These are phyloP conservation scores for Botryosphaeria dothidea DNA, from an alignment of 2,329 filamentous ascomycete species.

Conservation along the genomic window DNA sequence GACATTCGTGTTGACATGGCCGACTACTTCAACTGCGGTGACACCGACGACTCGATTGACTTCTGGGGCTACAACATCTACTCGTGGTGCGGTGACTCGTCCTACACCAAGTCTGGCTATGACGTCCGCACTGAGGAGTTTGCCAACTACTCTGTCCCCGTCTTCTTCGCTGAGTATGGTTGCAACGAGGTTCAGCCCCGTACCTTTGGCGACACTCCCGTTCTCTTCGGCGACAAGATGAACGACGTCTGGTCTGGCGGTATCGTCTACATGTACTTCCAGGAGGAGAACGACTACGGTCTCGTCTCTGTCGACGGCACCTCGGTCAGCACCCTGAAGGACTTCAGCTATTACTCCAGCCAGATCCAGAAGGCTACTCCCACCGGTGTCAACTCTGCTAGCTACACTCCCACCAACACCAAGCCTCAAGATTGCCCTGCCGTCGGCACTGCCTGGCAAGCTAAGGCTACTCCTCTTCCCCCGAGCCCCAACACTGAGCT, in stretches of 20 bases:
- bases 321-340: slow-evolving; percentile 65
- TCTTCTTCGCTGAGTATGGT: slow-evolving; percentile 98
- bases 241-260: slow-evolving; percentile 86
- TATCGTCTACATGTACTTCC: slow-evolving; percentile 98
- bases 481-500: slow-evolving; percentile 76
- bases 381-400: slow-evolving; percentile 62
- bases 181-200: slow-evolving; percentile 78
- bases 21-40: slow-evolving; percentile 92
- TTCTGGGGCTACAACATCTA: slow-evolving; percentile 99
- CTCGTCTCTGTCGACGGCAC: slow-evolving; percentile 65
- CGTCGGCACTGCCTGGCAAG: slow-evolving; percentile 66
- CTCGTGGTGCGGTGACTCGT: slow-evolving; percentile 93
- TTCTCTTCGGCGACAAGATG: slow-evolving; percentile 82
- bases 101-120: slow-evolving; percentile 76
- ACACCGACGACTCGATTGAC: slow-evolving; percentile 68
- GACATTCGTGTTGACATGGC: slow-evolving; percentile 80
- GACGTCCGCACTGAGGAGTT: slow-evolving; percentile 83
- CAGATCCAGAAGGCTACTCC: slow-evolving; percentile 70
- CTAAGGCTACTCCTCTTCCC: slow-evolving; percentile 67
- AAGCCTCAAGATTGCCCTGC: slow-evolving; percentile 70
- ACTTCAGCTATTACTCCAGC: slow-evolving; percentile 72
- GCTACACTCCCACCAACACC: slow-evolving; percentile 75
- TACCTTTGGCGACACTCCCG: slow-evolving; percentile 80
- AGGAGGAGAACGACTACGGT: slow-evolving; percentile 88
- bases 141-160: slow-evolving; percentile 82